Conservation (phyloP, 768 basidiomycete species). For the Tricholoma terreum region DNA sequence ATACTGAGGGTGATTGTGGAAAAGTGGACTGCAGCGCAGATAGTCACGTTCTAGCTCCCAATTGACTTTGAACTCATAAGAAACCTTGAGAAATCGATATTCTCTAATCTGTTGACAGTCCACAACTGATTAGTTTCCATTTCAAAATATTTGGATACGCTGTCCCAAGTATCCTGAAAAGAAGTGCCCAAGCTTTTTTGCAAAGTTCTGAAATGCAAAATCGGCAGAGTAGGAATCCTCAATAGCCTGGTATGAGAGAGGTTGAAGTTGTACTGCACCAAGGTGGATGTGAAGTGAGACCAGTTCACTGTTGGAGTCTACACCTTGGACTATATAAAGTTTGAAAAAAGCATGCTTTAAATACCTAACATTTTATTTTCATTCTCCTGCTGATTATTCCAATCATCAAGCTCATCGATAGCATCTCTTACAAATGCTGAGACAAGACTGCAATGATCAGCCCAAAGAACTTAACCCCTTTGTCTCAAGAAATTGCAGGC, state of each 20-base stretch:
- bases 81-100: slow-evolving; percentile 20
- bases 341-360: neutral
- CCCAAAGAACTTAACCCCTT: neutral
- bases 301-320: neutral
- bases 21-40: too few relatives aligned
- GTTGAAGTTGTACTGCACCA: neutral
- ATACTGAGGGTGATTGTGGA: too few relatives aligned
- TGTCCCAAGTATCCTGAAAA: neutral
- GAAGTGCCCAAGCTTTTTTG: neutral
- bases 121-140: too few relatives aligned
- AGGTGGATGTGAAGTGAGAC: neutral
- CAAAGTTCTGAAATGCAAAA: neutral
- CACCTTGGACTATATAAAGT: too few relatives aligned
- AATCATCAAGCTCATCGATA: neutral
- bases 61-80: slow-evolving; percentile 23
- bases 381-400: neutral
- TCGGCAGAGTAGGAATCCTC: neutral
- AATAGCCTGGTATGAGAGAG: neutral
- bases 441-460: neutral
- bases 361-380: neutral
- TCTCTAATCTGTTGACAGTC: slow-evolving; percentile 16
- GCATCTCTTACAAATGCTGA: neutral
- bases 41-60: too few relatives aligned
- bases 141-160: too few relatives aligned
- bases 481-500: neutral